A percentile compares a stretch with the other conserved stretches of the same genome.
phyloP scores from a whole-genome alignment of 768 basidiomycete genomes.

The Piloderma croceum region DNA sequence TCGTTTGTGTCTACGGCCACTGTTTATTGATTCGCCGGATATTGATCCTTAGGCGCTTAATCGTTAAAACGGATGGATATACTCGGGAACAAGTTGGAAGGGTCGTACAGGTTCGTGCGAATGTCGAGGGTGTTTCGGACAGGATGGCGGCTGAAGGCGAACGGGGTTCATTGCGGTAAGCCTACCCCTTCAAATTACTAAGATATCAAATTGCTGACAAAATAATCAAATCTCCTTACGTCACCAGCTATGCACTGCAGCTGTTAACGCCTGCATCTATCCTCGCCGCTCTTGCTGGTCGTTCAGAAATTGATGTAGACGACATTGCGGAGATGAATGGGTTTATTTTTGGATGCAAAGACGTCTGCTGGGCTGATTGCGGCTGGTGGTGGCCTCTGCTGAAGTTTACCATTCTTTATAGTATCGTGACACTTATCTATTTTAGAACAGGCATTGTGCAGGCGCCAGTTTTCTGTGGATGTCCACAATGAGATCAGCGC shows the following conservation, averaged over 20 bases:
- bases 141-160: constrained; percentile 78
- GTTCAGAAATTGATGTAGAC: constrained; percentile 75
- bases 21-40: constrained; percentile 10
- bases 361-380: constrained; percentile 58
- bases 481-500: too few relatives aligned
- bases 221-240: constrained; percentile 5
- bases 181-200: constrained; percentile 10
- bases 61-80: constrained; percentile 88
- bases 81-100: constrained; percentile 77
- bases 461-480: too few relatives aligned
- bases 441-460: too few relatives aligned
- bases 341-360: constrained; percentile 92
- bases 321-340: constrained; percentile 93
- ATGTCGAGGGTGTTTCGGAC: constrained; percentile 82
- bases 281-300: constrained; percentile 70
- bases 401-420: constrained; percentile 25
- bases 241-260: constrained; percentile 81
- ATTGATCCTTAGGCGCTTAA: constrained; percentile 67
- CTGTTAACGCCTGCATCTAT: constrained; percentile 89
- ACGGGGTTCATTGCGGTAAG: constrained; percentile 71
- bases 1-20: background rate
- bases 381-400: constrained; percentile 27
- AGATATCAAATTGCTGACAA: constrained; percentile 9
- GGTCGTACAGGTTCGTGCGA: constrained; percentile 82
- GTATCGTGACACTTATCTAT: too few relatives aligned